Evolutionary conservation across 441 rosid genomes (phyloP).

Genomic region (Geranium incanum): DNA sequence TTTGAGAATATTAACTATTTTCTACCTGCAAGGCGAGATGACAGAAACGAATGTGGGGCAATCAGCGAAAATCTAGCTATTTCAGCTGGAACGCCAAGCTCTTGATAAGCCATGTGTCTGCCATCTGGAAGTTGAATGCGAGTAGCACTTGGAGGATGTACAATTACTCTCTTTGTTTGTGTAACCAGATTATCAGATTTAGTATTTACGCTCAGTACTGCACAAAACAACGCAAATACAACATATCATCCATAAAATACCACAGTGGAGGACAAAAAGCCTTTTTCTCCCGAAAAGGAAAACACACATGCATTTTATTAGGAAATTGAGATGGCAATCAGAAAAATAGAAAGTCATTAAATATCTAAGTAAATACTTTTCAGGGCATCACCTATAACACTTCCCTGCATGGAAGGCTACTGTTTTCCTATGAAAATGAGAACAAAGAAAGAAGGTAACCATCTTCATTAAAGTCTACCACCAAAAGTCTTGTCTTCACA

Average conservation of each 20-base stretch:
- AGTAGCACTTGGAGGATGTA: slow-evolving; percentile 64
- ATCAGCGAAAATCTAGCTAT: slow-evolving; percentile 70
- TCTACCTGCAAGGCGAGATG: slow-evolving; percentile 84
- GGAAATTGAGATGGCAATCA: not conserved
- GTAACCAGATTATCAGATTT: slow-evolving; percentile 29
- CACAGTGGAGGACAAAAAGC: not conserved
- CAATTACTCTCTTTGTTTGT: slow-evolving; percentile 41
- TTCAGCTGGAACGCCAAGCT: slow-evolving; percentile 58
- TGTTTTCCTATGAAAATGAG: not conserved
- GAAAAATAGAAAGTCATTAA: not conserved
- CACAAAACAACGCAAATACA: slow-evolving; percentile 24
- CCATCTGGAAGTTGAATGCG: slow-evolving; percentile 83
- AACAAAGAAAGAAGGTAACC: not conserved
- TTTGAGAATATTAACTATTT: slow-evolving; percentile 9
- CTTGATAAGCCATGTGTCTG: slow-evolving; percentile 70
- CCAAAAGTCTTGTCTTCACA: not conserved
- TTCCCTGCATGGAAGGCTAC: not conserved
- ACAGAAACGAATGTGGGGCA: slow-evolving; percentile 76
- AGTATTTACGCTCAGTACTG: slow-evolving; percentile 55
- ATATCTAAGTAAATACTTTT: not conserved
- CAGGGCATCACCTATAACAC: not conserved
- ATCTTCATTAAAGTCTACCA: not conserved
- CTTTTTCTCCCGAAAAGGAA: not conserved
- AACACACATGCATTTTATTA: not conserved
- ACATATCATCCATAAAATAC: not conserved